Conservation (phyloP, 2,329 filamentous ascomycete species). For the Scytalidium lignicola region DNA sequence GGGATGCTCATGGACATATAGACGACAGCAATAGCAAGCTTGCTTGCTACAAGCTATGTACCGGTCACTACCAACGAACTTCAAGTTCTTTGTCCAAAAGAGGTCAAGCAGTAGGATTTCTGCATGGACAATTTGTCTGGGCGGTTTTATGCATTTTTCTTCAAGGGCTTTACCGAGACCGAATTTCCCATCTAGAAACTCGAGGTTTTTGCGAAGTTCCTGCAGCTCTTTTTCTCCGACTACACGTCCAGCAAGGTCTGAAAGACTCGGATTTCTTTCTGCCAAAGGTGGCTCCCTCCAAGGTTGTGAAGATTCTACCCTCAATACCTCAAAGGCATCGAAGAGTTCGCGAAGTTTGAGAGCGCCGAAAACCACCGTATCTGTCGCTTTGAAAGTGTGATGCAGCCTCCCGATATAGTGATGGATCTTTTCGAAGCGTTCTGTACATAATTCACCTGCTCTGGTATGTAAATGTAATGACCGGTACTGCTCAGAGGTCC, state of each 20-base stretch:
- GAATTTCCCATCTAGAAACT: conserved; percentile 3
- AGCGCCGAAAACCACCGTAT: conserved; percentile 32
- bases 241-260: conserved; percentile 1
- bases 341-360: conserved; percentile 28
- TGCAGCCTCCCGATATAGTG: conserved; percentile 42
- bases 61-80: conserved; percentile 34
- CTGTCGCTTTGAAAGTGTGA: conserved; percentile 35
- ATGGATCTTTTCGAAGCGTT: conserved; percentile 25
- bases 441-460: not conserved
- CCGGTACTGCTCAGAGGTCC: conserved; percentile 1
- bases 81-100: conserved; percentile 30
- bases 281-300: conserved; percentile 2
- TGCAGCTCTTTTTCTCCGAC: not conserved
- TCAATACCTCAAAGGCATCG: conserved; percentile 22
- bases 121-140: conserved; percentile 32
- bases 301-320: not conserved
- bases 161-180: conserved; percentile 14
- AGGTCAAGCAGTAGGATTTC: conserved; percentile 44
- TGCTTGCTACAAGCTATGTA: conserved; percentile 48
- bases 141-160: conserved; percentile 19
- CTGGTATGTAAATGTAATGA: not conserved
- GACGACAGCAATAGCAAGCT: conserved; percentile 43
- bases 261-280: not conserved
- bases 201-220: not conserved
- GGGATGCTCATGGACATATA: conserved; percentile 39